A percentile compares a stretch with the other conserved stretches of the same genome.
Conservation (phyloP, 768 basidiomycete species). For the Lyophyllum decastes region DNA sequence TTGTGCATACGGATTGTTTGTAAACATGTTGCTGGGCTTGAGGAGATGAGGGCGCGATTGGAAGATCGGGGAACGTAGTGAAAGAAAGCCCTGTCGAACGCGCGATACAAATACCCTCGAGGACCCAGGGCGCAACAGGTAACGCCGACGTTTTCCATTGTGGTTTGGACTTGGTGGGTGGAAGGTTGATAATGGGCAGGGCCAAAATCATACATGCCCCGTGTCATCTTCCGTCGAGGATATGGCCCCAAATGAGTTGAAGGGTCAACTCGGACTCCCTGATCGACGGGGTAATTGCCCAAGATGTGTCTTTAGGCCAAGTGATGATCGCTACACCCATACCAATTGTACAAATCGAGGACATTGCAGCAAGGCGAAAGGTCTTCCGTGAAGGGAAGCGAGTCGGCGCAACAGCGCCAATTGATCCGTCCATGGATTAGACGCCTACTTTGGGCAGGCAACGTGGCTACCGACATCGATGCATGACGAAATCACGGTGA, state of each 20-base stretch:
- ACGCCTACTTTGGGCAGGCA: background rate
- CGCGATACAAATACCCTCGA: background rate
- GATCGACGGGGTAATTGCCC: background rate
- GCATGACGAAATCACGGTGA: background rate
- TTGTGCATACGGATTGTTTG: conserved; percentile 18
- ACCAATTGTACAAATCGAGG: background rate
- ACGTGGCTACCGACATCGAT: background rate
- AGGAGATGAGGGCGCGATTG: background rate
- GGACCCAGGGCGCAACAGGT: background rate
- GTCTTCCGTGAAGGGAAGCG: background rate
- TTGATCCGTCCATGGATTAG: background rate
- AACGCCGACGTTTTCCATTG: background rate
- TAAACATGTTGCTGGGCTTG: conserved; percentile 5
- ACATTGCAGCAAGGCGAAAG: background rate
- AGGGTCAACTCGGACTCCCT: background rate
- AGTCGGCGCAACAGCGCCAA: background rate
- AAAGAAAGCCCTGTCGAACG: background rate
- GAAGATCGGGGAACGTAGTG: background rate
- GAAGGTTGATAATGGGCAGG: background rate
- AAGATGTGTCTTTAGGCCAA: background rate
- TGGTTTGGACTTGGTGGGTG: background rate
- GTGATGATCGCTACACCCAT: background rate
- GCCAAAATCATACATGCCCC: background rate
- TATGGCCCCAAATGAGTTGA: background rate
- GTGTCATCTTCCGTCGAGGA: background rate